These are phyloP conservation scores for Lachnellula hyalina DNA, from an alignment of 2,329 filamentous ascomycete species.

Conservation along the genomic window DNA sequence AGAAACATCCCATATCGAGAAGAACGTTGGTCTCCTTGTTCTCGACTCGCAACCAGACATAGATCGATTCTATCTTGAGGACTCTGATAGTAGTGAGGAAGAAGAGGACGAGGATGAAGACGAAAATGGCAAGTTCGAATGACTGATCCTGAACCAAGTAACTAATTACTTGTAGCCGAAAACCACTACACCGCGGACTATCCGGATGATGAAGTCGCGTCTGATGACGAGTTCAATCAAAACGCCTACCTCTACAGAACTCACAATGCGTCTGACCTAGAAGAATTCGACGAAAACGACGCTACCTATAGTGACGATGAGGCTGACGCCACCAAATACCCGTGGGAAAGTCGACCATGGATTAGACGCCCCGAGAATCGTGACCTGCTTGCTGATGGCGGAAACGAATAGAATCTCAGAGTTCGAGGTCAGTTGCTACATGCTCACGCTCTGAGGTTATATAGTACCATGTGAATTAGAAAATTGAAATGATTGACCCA, in stretches of 20 bases:
- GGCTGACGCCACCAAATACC: slow-evolving; percentile 21
- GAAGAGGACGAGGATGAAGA: slow-evolving; percentile 61
- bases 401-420: not conserved
- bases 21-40: slow-evolving; percentile 39
- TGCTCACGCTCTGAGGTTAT: not conserved
- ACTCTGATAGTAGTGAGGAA: slow-evolving; percentile 54
- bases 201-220: slow-evolving; percentile 71
- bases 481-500: not conserved
- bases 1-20: slow-evolving; percentile 40
- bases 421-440: slow-evolving; percentile 1
- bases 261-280: slow-evolving; percentile 27
- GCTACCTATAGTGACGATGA: slow-evolving; percentile 26
- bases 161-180: slow-evolving; percentile 49
- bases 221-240: slow-evolving; percentile 59
- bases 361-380: slow-evolving; percentile 4
- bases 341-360: slow-evolving; percentile 22
- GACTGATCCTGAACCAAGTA: not conserved
- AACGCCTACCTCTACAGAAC: slow-evolving; percentile 52
- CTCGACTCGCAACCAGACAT: slow-evolving; percentile 34
- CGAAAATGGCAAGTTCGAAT: slow-evolving; percentile 50
- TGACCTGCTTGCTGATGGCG: not conserved
- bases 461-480: not conserved
- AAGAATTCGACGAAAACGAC: slow-evolving; percentile 27
- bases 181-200: slow-evolving; percentile 77
- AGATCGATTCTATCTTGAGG: slow-evolving; percentile 55